phyloP scores from a whole-genome alignment of 177 flowering plant species.

The Telopea speciosissima region DNA sequence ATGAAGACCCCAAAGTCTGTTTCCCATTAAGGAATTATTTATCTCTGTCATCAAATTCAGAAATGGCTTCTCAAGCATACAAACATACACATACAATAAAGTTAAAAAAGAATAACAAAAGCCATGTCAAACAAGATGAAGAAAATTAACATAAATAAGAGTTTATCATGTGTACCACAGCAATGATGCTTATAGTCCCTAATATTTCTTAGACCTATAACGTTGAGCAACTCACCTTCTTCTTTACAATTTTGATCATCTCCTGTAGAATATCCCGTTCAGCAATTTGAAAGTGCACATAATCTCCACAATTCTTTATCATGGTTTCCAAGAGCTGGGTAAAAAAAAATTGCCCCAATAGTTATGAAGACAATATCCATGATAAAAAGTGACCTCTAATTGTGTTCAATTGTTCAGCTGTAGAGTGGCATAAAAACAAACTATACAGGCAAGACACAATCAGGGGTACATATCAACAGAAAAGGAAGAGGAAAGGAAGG shows the following conservation, averaged over 20 bases:
- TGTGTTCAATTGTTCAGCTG: too few relatives aligned
- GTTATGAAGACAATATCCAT: neutral
- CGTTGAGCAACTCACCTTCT: conserved; percentile 31
- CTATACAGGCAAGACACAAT: too few relatives aligned
- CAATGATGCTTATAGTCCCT: neutral
- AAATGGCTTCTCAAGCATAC: too few relatives aligned
- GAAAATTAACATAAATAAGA: neutral
- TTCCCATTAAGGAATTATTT: too few relatives aligned
- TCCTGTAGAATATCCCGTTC: conserved; percentile 56
- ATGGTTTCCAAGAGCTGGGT: conserved; percentile 77
- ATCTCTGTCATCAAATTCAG: too few relatives aligned
- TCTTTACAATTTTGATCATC: conserved; percentile 71
- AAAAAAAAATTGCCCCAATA: neutral
- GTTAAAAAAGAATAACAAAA: too few relatives aligned
- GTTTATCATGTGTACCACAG: neutral
- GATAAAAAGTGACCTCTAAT: neutral
- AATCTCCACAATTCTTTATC: conserved; percentile 82
- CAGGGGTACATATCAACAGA: neutral
- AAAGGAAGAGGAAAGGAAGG: conserved; percentile 5
- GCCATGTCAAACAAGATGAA: neutral
- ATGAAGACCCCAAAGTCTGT: too few relatives aligned
- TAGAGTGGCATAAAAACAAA: neutral
- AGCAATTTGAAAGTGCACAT: conserved; percentile 60
- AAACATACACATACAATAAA: too few relatives aligned
- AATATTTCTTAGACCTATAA: neutral